Evolutionary conservation across 495 filamentous ascomycete species (phyloP).

Genomic region (Aspergillus leporis): DNA sequence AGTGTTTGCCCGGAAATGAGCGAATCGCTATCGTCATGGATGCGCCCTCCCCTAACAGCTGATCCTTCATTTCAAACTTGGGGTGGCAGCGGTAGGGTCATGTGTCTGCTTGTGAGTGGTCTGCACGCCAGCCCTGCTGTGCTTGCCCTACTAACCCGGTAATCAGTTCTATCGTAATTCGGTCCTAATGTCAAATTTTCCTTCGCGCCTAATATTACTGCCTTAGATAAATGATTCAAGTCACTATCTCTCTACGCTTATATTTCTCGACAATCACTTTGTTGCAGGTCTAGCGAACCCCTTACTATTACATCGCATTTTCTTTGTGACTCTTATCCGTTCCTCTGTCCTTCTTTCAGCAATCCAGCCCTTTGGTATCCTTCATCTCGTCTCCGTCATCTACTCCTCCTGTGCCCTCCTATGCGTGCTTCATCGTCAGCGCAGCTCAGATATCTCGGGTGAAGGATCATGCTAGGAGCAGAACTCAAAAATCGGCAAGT

Average conservation of each 20-base stretch:
- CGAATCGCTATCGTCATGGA: constrained; percentile 2
- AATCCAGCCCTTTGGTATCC: not conserved
- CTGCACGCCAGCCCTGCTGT: constrained; percentile 5
- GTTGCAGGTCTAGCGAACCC: constrained; percentile 1
- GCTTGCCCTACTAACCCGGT: constrained; percentile 1
- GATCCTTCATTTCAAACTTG: constrained; percentile 5
- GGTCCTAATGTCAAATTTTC: not conserved
- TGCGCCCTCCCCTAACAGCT: constrained; percentile 2
- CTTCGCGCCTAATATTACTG: constrained; percentile 2
- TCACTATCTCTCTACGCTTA: constrained; percentile 1
- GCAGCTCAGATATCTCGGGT: constrained; percentile 9
- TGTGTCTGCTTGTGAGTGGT: constrained; percentile 8
- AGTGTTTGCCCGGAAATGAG: constrained; percentile 2
- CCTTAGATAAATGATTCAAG: constrained; percentile 2
- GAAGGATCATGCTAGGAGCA: constrained; percentile 12
- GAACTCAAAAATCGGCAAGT: constrained; percentile 17
- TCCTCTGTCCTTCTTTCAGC: not conserved
- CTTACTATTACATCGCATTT: not conserved
- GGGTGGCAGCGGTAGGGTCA: not conserved
- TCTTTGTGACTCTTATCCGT: not conserved
- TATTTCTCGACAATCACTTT: not conserved
- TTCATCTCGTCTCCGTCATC: not conserved
- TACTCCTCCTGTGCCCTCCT: constrained; percentile 3
- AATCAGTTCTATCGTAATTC: constrained; percentile 1
- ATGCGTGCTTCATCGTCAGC: constrained; percentile 10